Percentiles rank a stretch among this genome's conserved stretches.
Evolutionary conservation across 371 early-diverging fungal genomes (phyloP).

Genomic region (Smittium mucronatum): DNA sequence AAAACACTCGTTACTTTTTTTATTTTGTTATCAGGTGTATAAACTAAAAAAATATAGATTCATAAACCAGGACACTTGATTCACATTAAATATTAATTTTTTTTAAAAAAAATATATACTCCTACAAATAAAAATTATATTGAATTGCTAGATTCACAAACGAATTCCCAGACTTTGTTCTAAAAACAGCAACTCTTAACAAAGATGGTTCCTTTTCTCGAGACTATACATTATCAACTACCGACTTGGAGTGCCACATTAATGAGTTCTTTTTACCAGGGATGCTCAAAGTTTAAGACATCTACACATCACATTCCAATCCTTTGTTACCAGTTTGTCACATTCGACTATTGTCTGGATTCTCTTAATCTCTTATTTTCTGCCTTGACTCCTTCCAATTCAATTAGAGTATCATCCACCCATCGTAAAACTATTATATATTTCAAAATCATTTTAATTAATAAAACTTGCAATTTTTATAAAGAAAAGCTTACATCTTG

Average conservation of each 20-base stretch:
- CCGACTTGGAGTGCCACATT: conserved; percentile 38
- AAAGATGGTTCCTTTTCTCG: conserved; percentile 35
- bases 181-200: conserved; percentile 35
- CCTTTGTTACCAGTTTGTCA: neutral
- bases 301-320: no score
- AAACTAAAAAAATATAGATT: no score
- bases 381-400: conserved; percentile 26
- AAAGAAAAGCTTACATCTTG: conserved; percentile 16
- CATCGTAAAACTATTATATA: conserved; percentile 21
- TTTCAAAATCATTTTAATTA: neutral
- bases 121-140: neutral
- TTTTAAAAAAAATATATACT: no score
- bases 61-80: no score
- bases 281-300: conserved; percentile 31
- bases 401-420: conserved; percentile 34
- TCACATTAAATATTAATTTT: no score
- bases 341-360: neutral
- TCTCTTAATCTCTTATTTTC: conserved; percentile 4
- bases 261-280: conserved; percentile 35
- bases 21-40: no score
- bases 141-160: conserved; percentile 21
- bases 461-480: neutral
- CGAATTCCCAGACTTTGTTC: conserved; percentile 36
- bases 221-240: conserved; percentile 35
- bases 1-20: neutral